A percentile compares a stretch with the other conserved stretches of the same genome.
These are phyloP conservation scores for Trichophyton equinum DNA, from an alignment of 2,329 filamentous ascomycete species.

Conservation along the genomic window DNA sequence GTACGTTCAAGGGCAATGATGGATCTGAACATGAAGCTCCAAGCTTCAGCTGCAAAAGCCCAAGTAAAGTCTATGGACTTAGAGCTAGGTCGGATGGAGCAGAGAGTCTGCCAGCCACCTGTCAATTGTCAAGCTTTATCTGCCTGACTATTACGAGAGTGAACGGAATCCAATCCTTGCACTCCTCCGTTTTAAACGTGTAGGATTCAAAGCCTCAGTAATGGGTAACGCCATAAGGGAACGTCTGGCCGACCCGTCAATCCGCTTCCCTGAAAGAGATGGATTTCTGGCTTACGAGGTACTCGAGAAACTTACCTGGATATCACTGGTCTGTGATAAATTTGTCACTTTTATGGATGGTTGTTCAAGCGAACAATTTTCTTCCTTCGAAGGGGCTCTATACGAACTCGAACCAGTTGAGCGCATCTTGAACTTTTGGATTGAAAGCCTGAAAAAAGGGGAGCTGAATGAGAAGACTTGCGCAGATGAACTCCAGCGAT, in stretches of 20 bases:
- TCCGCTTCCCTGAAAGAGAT: conserved; percentile 58
- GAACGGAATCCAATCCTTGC: conserved; percentile 82
- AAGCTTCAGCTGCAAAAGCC: conserved; percentile 77
- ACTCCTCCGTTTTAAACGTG: conserved; percentile 72
- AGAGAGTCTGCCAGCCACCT: conserved; percentile 82
- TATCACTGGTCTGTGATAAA: conserved; percentile 68
- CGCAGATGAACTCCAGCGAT: conserved; percentile 66
- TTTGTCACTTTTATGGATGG: conserved; percentile 69
- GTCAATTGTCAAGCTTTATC: conserved; percentile 74
- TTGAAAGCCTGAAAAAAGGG: conserved; percentile 70
- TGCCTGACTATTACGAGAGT: conserved; percentile 68
- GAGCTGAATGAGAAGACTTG: conserved; percentile 78
- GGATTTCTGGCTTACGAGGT: conserved; percentile 68
- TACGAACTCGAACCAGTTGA: conserved; percentile 89
- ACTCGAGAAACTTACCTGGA: conserved; percentile 73
- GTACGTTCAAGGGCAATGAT: conserved; percentile 86
- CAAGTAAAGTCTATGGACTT: conserved; percentile 91
- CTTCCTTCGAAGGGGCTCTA: conserved; percentile 62
- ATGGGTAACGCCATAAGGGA: conserved; percentile 70
- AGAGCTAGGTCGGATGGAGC: conserved; percentile 78
- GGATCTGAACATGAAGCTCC: conserved; percentile 90
- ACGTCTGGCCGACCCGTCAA: conserved; percentile 53
- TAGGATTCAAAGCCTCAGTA: conserved; percentile 76
- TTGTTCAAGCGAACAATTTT: conserved; percentile 67
- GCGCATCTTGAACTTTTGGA: conserved; percentile 73